Base-by-base conservation (phyloP, 768 basidiomycete species). In the Boletus vinaceobasis region DNA sequence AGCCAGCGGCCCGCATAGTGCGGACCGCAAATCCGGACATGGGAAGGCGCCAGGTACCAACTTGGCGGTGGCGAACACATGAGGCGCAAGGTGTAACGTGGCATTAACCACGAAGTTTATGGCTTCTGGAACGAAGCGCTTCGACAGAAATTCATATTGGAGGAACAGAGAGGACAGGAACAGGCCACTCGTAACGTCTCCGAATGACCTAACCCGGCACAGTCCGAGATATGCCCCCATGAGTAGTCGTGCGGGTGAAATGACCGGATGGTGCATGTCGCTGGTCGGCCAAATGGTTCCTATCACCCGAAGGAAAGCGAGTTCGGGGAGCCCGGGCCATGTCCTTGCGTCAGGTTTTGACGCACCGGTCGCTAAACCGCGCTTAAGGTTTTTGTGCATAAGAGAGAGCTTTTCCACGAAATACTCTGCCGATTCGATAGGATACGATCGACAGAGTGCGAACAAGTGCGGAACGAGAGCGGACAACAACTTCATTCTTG, bases 381-480 rank as follows among this genome's bases (percentile, higher is more conserved):
- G 85, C 48, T 83, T 83, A 50, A 98, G 81, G 68, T 98, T 97
- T 76, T 93, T 94, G 70, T 98, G 86, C 93, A 98, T 97, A 6
- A 97, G 72, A 10, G 77, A 73, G 42, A 98, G 78, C 71, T 98
- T 98, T 29, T 80, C 75, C 56, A 89, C 82, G 71, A 95, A 92
- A 64, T 84, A 80, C 48, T 83, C 79, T 1, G 95, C 94, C 8
- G 86, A 77, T 43, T 86, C 80, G 51, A 90, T 81, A 2, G 95
- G 92, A 71, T 95, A 95, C 9, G 87, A 75, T 59, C 84, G 84
- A 17, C 87, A 82, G 53, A 98, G 83, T 21, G 88, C 79, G 62
- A 80, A 82, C 43, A 98, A 74, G 55, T 96, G 95, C 4, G 88
- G 87, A 23, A 89, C 72, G 38, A 98, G 78, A 21, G 79, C 71